A percentile compares a stretch with the other conserved stretches of the same genome.
Evolutionary conservation across 148 eudicot genomes (phyloP).

Genomic region (Mesembryanthemum crystallinum): DNA sequence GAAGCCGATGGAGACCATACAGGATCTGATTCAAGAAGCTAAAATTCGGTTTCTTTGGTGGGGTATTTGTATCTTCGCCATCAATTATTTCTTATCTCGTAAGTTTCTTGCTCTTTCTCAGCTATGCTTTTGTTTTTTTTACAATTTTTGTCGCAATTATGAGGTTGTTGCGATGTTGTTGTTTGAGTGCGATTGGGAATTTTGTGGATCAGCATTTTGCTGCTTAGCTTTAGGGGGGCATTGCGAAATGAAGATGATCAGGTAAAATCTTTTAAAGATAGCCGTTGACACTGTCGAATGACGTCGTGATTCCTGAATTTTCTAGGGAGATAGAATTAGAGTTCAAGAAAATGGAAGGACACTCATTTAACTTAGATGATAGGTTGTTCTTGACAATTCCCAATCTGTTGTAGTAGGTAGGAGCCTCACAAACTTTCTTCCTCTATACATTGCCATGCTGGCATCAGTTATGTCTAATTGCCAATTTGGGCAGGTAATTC

Average conservation of each 20-base stretch:
- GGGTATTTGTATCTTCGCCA: conserved; percentile 67
- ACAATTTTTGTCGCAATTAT: neutral
- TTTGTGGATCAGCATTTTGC: neutral
- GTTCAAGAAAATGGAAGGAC: neutral
- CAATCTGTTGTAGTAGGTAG: too few relatives aligned
- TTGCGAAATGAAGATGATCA: neutral
- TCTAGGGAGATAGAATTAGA: neutral
- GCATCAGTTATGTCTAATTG: neutral
- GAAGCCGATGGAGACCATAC: conserved; percentile 56
- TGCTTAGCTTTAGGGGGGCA: neutral
- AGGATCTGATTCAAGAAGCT: conserved; percentile 89
- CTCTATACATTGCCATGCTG: too few relatives aligned
- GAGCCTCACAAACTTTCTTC: too few relatives aligned
- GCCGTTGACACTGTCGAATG: neutral
- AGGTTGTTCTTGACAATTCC: neutral
- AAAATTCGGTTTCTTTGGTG: conserved; percentile 86
- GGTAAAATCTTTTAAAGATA: neutral
- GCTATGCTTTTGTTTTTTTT: neutral
- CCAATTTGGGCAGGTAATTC: too few relatives aligned
- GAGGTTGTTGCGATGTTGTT: neutral
- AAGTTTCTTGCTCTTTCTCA: conserved; percentile 28
- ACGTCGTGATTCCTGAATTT: neutral
- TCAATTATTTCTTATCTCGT: conserved; percentile 82
- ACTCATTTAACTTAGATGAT: neutral
- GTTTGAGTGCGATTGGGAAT: conserved; percentile 3